Evolutionary conservation across 352 stramenopile genomes (phyloP).

Genomic region (Pythium brachiatum): DNA sequence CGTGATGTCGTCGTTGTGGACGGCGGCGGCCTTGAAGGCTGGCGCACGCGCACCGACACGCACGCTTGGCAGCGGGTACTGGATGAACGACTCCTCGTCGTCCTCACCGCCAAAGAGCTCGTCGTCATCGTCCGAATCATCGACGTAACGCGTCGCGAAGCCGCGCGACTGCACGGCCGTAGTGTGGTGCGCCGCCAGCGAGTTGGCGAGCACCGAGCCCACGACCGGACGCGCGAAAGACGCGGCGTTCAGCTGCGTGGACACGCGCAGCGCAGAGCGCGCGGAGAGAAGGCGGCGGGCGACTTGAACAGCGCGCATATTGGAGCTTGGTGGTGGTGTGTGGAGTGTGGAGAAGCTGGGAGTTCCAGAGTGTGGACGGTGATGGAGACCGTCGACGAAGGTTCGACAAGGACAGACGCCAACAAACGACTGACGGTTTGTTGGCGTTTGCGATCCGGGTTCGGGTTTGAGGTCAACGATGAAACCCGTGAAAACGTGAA

Average conservation of each 20-base stretch:
- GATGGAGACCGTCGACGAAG: background rate
- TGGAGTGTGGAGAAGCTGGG: background rate
- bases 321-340: background rate
- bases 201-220: slow-evolving; percentile 5
- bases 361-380: background rate
- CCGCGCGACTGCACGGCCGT: slow-evolving; percentile 23
- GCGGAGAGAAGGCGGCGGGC: slow-evolving; percentile 11
- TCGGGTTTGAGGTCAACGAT: background rate
- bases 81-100: slow-evolving; percentile 75
- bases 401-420: background rate
- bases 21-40: slow-evolving; percentile 67
- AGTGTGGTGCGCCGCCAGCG: slow-evolving; percentile 2
- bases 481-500: background rate
- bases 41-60: slow-evolving; percentile 67
- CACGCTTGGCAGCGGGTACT: slow-evolving; percentile 64
- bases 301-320: slow-evolving; percentile 21
- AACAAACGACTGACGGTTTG: background rate
- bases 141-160: slow-evolving; percentile 38
- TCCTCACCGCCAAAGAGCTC: slow-evolving; percentile 67
- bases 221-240: slow-evolving; percentile 19
- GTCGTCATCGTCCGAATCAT: slow-evolving; percentile 37
- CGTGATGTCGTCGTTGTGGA: slow-evolving; percentile 83
- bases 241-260: slow-evolving; percentile 2
- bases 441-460: slow-evolving; percentile 2
- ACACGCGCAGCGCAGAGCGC: slow-evolving; percentile 9